Percentiles rank a stretch among this genome's conserved stretches.
These are phyloP conservation scores for Trichocladium uniseriatum DNA, from an alignment of 495 filamentous ascomycete genomes.

Conservation along the genomic window DNA sequence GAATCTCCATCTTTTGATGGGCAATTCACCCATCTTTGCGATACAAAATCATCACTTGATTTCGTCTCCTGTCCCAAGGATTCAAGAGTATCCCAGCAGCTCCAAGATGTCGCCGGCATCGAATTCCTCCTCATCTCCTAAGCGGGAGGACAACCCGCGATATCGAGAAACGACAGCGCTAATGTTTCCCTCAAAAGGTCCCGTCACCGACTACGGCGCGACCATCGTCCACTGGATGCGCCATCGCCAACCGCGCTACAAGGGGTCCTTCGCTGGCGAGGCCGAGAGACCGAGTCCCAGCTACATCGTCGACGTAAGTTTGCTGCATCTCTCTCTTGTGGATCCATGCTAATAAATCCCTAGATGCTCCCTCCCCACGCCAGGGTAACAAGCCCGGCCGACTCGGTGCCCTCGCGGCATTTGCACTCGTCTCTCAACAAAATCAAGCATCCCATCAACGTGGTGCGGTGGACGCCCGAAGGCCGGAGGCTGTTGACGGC, in stretches of 20 bases:
- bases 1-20: background rate
- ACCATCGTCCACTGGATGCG: constrained; percentile 91
- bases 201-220: constrained; percentile 92
- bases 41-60: too few species aligned
- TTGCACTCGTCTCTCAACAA: constrained; percentile 95
- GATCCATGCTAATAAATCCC: constrained; percentile 19
- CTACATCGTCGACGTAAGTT: constrained; percentile 79
- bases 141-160: too few species aligned
- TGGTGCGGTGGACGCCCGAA: constrained; percentile 97
- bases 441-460: constrained; percentile 91
- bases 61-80: too few species aligned
- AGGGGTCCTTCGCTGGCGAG: constrained; percentile 57
- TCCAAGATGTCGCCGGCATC: too few species aligned
- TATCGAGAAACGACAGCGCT: constrained; percentile 7
- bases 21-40: background rate
- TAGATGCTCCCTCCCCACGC: constrained; percentile 84
- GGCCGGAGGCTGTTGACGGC: constrained; percentile 84
- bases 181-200: constrained; percentile 41
- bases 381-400: constrained; percentile 58
- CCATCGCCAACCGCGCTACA: constrained; percentile 67
- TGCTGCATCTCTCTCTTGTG: background rate
- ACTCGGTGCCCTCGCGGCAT: constrained; percentile 79
- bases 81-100: too few species aligned
- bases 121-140: too few species aligned
- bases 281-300: constrained; percentile 74